Conservation (phyloP, 2,329 filamentous ascomycete species). For the Pseudogymnoascus sp. region DNA sequence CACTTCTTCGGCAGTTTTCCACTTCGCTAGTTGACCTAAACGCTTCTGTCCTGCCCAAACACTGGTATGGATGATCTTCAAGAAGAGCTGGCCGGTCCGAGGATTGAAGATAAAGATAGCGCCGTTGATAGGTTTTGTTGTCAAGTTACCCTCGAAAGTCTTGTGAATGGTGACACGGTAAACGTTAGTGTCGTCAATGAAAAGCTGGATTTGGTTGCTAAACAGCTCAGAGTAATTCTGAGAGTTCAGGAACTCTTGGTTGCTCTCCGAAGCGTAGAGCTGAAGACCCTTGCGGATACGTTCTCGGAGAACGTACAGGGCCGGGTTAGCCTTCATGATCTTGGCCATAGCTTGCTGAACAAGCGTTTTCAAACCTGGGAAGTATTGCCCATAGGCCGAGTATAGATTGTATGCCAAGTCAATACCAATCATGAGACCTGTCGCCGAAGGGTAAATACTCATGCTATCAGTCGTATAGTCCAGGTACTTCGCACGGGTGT, state of each 20-base stretch:
- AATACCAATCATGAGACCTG: constrained; percentile 94
- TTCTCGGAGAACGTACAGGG: constrained; percentile 90
- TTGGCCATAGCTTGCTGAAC: constrained; percentile 99
- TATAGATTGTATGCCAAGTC: constrained; percentile 98
- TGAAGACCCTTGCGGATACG: constrained; percentile 98
- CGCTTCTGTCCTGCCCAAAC: constrained; percentile 99
- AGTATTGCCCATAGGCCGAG: constrained; percentile 97
- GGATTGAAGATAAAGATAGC: constrained; percentile 99
- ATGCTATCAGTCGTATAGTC: constrained; percentile 99
- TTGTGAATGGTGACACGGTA: constrained; percentile 99
- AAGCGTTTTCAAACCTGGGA: constrained; percentile 91
- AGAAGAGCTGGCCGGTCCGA: constrained; percentile 91
- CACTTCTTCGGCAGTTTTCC: constrained; percentile 99
- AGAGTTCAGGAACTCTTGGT: constrained; percentile 98
- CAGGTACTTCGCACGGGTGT: constrained; percentile 94
- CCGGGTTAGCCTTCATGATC: constrained; percentile 99
- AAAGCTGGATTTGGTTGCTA: constrained; percentile 97
- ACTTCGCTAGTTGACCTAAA: constrained; percentile 95
- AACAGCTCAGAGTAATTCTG: constrained; percentile 99
- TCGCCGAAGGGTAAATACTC: constrained; percentile 96
- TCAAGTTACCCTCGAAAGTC: constrained; percentile 98
- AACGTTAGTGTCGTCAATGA: constrained; percentile 98
- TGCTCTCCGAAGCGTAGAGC: constrained; percentile 95
- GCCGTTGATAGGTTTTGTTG: constrained; percentile 98
- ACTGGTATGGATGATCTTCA: constrained; percentile 99